phyloP scores from a whole-genome alignment of 441 rosid genomes.

The Populus hybrid region DNA sequence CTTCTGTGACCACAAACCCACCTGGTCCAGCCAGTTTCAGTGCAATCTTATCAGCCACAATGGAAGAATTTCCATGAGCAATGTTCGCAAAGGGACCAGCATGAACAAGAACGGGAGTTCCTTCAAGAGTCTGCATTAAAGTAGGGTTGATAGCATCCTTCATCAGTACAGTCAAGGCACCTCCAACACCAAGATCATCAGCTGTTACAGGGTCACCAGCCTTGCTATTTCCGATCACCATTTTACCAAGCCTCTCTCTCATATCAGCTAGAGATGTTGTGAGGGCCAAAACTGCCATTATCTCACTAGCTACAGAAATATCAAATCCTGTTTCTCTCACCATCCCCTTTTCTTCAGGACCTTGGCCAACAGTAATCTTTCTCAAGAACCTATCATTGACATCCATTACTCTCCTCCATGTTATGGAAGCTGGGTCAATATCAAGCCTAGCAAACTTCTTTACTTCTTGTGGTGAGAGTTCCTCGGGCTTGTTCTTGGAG shows the following conservation, averaged over 20 bases:
- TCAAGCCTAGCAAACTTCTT: slow-evolving; percentile 88
- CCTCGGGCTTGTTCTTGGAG: slow-evolving; percentile 75
- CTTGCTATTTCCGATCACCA: slow-evolving; percentile 95
- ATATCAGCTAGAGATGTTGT: slow-evolving; percentile 95
- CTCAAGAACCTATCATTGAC: slow-evolving; percentile 92
- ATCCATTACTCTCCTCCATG: slow-evolving; percentile 99
- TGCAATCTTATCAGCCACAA: slow-evolving; percentile 95
- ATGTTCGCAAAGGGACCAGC: slow-evolving; percentile 99
- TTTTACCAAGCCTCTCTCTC: slow-evolving; percentile 95
- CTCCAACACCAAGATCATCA: slow-evolving; percentile 95
- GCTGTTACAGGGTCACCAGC: slow-evolving; percentile 93
- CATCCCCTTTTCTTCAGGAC: slow-evolving; percentile 97
- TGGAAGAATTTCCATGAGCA: slow-evolving; percentile 97
- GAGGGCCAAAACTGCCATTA: slow-evolving; percentile 98
- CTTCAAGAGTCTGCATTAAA: slow-evolving; percentile 98
- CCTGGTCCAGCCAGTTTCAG: slow-evolving; percentile 90
- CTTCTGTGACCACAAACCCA: slow-evolving; percentile 96
- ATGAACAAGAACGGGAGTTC: slow-evolving; percentile 95
- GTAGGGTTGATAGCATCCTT: slow-evolving; percentile 97
- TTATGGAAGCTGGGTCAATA: slow-evolving; percentile 80
- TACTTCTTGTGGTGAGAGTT: slow-evolving; percentile 78
- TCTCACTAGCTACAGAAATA: slow-evolving; percentile 97
- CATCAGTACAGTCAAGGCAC: slow-evolving; percentile 95
- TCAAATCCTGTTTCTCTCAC: slow-evolving; percentile 95
- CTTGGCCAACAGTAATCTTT: slow-evolving; percentile 85